phyloP scores from a whole-genome alignment of 2,329 filamentous ascomycete genomes.

The Dactylonectria estremocensis region DNA sequence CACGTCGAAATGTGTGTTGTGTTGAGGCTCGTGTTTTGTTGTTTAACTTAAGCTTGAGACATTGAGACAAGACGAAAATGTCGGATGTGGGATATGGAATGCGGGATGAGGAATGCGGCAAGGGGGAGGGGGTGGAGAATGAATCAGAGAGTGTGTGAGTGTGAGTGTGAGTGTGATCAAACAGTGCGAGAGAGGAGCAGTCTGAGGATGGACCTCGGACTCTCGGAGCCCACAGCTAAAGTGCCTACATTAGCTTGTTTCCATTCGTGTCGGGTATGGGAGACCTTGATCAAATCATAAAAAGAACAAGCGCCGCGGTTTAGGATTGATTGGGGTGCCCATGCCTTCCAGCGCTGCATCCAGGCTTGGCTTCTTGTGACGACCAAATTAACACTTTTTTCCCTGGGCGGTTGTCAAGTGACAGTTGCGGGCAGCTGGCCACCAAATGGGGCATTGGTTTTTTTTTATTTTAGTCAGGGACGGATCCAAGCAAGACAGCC shows the following conservation, averaged over 20 bases:
- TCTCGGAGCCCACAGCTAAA: slow-evolving; percentile 17
- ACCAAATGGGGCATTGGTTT: background rate
- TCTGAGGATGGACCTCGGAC: background rate
- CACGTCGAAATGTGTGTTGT: background rate
- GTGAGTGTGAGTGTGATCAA: background rate
- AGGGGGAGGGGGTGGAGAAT: too few species aligned
- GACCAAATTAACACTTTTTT: background rate
- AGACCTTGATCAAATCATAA: background rate
- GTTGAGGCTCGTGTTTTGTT: background rate
- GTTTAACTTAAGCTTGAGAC: background rate
- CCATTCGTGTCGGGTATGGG: background rate
- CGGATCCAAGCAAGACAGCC: background rate
- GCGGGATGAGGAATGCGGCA: background rate
- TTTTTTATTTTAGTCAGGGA: slow-evolving; percentile 2
- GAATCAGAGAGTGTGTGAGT: background rate
- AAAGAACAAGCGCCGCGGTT: background rate
- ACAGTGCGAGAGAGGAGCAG: background rate
- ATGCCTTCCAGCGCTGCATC: background rate
- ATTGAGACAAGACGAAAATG: background rate
- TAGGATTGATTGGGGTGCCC: background rate
- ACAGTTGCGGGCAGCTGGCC: background rate
- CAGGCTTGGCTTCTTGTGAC: background rate
- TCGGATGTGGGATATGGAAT: background rate
- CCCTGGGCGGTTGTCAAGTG: background rate
- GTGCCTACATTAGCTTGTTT: slow-evolving; percentile 31